Percentiles rank a stretch among this genome's conserved stretches.
Evolutionary conservation across 306 rosid species (phyloP).

Genomic region (Phaseolus lunatus): DNA sequence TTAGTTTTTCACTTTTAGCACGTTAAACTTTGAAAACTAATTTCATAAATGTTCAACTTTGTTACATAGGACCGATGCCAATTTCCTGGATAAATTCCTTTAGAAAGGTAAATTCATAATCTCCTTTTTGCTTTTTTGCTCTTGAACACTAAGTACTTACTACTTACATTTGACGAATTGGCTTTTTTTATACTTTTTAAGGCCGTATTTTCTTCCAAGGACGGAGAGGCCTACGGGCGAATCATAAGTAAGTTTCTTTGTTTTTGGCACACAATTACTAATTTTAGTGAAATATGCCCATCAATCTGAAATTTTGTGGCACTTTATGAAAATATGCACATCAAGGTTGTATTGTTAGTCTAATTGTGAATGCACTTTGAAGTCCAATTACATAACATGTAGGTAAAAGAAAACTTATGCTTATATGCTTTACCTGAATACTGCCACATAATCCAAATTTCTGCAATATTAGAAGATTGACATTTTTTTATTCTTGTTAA

Average conservation of each 20-base stretch:
- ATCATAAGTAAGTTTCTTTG: slow-evolving; percentile 65
- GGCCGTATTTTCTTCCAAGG: slow-evolving; percentile 71
- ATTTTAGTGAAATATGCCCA: neutral
- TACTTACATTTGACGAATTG: slow-evolving; percentile 31
- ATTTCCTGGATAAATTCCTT: slow-evolving; percentile 76
- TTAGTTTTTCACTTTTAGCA: slow-evolving; percentile 37
- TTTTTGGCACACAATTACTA: slow-evolving; percentile 29
- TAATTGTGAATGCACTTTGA: slow-evolving; percentile 1
- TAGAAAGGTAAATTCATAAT: slow-evolving; percentile 63
- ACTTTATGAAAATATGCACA: neutral
- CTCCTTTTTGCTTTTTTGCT: slow-evolving; percentile 21
- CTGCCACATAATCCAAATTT: neutral
- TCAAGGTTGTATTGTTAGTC: neutral
- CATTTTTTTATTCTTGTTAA: slow-evolving; percentile 6
- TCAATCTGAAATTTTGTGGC: neutral
- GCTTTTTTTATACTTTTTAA: slow-evolving; percentile 44
- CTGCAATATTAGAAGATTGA: neutral
- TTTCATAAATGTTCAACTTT: slow-evolving; percentile 34
- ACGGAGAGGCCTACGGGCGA: slow-evolving; percentile 73
- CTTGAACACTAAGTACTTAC: slow-evolving; percentile 1
- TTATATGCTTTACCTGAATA: slow-evolving; percentile 1
- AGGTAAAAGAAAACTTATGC: neutral
- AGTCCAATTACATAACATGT: neutral
- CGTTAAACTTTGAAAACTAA: slow-evolving; percentile 34
- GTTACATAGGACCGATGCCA: slow-evolving; percentile 65